Percentiles rank a stretch among this genome's conserved stretches.
Evolutionary conservation across 106 monocot species (phyloP).

Genomic region (Ottelia alismoides): DNA sequence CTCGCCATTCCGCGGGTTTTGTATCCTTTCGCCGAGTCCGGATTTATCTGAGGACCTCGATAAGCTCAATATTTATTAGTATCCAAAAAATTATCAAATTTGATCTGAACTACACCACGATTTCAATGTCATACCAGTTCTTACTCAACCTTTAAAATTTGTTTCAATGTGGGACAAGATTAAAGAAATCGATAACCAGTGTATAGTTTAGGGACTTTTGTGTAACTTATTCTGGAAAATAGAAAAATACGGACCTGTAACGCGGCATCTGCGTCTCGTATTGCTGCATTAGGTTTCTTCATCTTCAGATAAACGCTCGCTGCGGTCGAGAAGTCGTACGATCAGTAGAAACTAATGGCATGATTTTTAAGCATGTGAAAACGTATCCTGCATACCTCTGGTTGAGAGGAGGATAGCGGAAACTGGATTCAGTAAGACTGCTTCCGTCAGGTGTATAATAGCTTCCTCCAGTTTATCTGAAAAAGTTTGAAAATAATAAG

Average conservation of each 20-base stretch:
- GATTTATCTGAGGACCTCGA: slow-evolving; percentile 45
- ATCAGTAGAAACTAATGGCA: too few species aligned
- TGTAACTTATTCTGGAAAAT: neutral
- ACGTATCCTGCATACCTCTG: too few species aligned
- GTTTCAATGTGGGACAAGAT: too few species aligned
- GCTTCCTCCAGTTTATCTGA: slow-evolving; percentile 61
- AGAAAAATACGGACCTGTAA: slow-evolving; percentile 36
- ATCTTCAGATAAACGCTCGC: slow-evolving; percentile 67
- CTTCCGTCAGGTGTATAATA: slow-evolving; percentile 52
- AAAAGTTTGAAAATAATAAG: neutral
- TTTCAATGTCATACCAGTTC: too few species aligned
- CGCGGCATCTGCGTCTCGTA: slow-evolving; percentile 74
- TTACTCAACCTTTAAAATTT: too few species aligned
- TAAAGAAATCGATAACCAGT: neutral
- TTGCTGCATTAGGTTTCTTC: slow-evolving; percentile 80
- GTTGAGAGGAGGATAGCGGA: slow-evolving; percentile 70
- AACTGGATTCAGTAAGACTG: slow-evolving; percentile 58
- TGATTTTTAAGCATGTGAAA: too few species aligned
- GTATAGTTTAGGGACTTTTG: neutral
- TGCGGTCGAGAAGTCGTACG: slow-evolving; percentile 22
- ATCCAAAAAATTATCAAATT: neutral
- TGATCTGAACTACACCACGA: too few species aligned
- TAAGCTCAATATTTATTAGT: neutral
- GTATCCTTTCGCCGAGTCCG: slow-evolving; percentile 84
- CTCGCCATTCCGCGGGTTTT: slow-evolving; percentile 85